These are phyloP conservation scores for Inga oerstediana DNA, from an alignment of 306 rosid species.

Conservation along the genomic window DNA sequence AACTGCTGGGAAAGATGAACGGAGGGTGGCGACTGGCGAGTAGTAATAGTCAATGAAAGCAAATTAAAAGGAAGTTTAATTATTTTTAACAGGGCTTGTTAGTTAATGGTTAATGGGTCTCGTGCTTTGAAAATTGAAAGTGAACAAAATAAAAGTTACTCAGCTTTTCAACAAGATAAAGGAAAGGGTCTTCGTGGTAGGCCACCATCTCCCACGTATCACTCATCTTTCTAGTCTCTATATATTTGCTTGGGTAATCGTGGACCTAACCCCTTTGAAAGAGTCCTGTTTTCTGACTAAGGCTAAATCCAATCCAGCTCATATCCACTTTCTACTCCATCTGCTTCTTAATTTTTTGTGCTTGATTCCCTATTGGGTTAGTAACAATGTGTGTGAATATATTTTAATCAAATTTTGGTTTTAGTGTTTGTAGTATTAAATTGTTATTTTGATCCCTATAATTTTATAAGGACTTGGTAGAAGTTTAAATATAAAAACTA, in stretches of 20 bases:
- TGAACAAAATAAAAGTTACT: conserved; percentile 26
- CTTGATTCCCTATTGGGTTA: neutral
- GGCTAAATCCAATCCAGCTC: conserved; percentile 42
- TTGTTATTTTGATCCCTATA: too few relatives aligned
- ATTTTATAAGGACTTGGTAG: too few relatives aligned
- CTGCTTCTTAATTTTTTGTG: neutral
- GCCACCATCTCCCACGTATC: conserved; percentile 36
- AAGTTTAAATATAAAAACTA: too few relatives aligned
- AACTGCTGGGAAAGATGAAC: neutral
- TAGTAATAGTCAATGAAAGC: conserved; percentile 41
- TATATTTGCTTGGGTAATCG: conserved; percentile 20
- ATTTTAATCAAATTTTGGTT: too few relatives aligned
- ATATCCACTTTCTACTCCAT: conserved; percentile 38
- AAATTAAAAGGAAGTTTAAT: conserved; percentile 25
- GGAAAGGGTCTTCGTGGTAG: conserved; percentile 52
- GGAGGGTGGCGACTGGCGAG: conserved; percentile 27
- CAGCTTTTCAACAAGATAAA: conserved; percentile 27
- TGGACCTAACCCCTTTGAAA: conserved; percentile 44
- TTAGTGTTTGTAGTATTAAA: too few relatives aligned
- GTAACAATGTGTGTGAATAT: too few relatives aligned
- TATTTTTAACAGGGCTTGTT: conserved; percentile 5
- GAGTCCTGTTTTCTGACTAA: conserved; percentile 28
- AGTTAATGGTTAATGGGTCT: neutral
- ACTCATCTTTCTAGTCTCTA: neutral
- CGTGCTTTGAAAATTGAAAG: conserved; percentile 25